phyloP scores from a whole-genome alignment of 495 filamentous ascomycete genomes.

The Penicillium steckii region DNA sequence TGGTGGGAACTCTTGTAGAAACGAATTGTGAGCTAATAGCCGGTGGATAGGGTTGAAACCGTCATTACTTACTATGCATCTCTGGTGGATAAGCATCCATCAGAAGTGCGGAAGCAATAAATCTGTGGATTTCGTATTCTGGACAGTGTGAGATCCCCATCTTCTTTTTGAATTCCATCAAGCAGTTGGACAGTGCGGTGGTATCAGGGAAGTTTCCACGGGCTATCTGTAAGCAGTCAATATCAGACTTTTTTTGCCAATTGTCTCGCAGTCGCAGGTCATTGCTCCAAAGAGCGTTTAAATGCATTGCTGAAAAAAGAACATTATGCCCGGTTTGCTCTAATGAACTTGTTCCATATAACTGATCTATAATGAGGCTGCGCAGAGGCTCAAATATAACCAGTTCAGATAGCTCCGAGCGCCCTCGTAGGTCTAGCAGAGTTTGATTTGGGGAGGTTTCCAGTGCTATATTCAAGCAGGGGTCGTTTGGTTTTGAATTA shows the following conservation, averaged over 20 bases:
- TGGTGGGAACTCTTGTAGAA: background rate
- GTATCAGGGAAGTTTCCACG: background rate
- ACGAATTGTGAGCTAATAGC: background rate
- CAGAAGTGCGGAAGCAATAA: background rate
- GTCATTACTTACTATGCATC: background rate
- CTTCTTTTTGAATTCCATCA: background rate
- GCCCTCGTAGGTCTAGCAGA: constrained; percentile 1
- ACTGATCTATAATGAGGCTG: background rate
- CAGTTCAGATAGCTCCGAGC: background rate
- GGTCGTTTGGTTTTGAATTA: background rate
- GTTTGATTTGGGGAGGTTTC: background rate
- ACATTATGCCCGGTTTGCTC: background rate
- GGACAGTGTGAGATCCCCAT: background rate
- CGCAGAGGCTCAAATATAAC: constrained; percentile 8
- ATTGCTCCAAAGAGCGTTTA: constrained; percentile 1
- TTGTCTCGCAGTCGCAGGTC: background rate
- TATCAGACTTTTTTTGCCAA: background rate
- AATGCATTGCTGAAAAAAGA: constrained; percentile 7
- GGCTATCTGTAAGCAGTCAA: constrained; percentile 2
- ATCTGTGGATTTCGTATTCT: background rate
- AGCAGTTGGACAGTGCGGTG: background rate
- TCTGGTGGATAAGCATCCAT: background rate
- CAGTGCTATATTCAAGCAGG: no score
- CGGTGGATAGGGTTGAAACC: no score
- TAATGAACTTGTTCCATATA: background rate